These are phyloP conservation scores for Antarctomyces pellizariae DNA, from an alignment of 495 filamentous ascomycete genomes.

Conservation along the genomic window DNA sequence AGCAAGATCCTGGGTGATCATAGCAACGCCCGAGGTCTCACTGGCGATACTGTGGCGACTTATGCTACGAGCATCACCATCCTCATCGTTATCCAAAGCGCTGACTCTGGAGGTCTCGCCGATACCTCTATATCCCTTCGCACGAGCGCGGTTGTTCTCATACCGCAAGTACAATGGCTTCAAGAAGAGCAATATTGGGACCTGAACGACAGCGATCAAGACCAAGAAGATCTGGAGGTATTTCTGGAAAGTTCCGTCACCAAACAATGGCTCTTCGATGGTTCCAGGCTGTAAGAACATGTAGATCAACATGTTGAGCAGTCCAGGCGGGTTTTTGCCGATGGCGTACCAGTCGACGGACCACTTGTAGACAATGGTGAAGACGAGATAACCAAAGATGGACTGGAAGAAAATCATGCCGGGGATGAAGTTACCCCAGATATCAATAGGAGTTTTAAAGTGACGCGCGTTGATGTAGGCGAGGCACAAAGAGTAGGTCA, in stretches of 20 bases:
- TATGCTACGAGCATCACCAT: constrained; percentile 28
- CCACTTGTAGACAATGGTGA: constrained; percentile 95
- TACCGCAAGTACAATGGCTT: constrained; percentile 86
- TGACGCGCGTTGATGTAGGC: constrained; percentile 82
- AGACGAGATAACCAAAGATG: constrained; percentile 91
- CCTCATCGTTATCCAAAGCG: constrained; percentile 67
- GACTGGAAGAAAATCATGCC: constrained; percentile 99
- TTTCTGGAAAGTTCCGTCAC: constrained; percentile 50
- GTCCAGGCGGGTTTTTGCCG: constrained; percentile 46
- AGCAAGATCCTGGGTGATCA: constrained; percentile 70
- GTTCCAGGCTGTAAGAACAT: constrained; percentile 87
- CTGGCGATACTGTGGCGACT: constrained; percentile 52
- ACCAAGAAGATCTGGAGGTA: constrained; percentile 53
- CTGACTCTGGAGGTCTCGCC: constrained; percentile 71
- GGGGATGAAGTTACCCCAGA: constrained; percentile 90
- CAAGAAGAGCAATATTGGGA: constrained; percentile 76
- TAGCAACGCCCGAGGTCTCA: constrained; percentile 69
- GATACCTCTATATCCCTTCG: constrained; percentile 75
- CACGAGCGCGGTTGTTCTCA: constrained; percentile 77
- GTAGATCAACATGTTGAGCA: constrained; percentile 98
- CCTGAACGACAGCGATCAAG: constrained; percentile 63
- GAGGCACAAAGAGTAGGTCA: constrained; percentile 92
- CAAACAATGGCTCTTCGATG: constrained; percentile 46
- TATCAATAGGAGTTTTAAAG: constrained; percentile 83
- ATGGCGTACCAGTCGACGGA: constrained; percentile 59